phyloP scores from a whole-genome alignment of 257 asterid species.

The Scutellaria minor region DNA sequence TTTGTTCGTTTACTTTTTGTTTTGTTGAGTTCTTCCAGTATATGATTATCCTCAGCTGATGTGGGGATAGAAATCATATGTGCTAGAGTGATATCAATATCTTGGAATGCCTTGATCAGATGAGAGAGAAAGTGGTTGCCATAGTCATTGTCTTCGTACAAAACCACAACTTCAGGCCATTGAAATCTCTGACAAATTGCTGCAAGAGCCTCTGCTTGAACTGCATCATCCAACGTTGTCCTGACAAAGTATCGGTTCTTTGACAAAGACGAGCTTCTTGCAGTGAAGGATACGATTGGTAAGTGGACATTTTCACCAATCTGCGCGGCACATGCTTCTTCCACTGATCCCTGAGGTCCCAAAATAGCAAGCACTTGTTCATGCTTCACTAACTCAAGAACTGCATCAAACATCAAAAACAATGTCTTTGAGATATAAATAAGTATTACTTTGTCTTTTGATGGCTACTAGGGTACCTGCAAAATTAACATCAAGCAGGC shows the following conservation, averaged over 20 bases:
- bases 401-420: slow-evolving; percentile 28
- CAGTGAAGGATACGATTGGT: slow-evolving; percentile 36
- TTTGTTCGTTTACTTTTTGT: slow-evolving; percentile 35
- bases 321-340: slow-evolving; percentile 31
- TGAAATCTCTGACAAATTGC: slow-evolving; percentile 42
- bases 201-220: slow-evolving; percentile 52
- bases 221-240: slow-evolving; percentile 32
- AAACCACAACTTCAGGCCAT: slow-evolving; percentile 47
- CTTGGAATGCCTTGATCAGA: slow-evolving; percentile 39
- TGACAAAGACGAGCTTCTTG: slow-evolving; percentile 27
- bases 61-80: slow-evolving; percentile 33
- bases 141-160: slow-evolving; percentile 47
- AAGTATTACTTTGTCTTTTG: too few species aligned
- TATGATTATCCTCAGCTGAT: slow-evolving; percentile 20
- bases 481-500: slow-evolving; percentile 37
- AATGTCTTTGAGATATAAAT: too few species aligned
- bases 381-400: slow-evolving; percentile 41
- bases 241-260: slow-evolving; percentile 29
- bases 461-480: slow-evolving; percentile 39
- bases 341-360: slow-evolving; percentile 40
- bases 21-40: slow-evolving; percentile 33
- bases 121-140: slow-evolving; percentile 43
- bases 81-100: slow-evolving; percentile 29
- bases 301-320: slow-evolving; percentile 39
- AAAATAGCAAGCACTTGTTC: slow-evolving; percentile 46